Evolutionary conservation across 1,139 yeast species (phyloP).

Genomic region (Candida sp.): DNA sequence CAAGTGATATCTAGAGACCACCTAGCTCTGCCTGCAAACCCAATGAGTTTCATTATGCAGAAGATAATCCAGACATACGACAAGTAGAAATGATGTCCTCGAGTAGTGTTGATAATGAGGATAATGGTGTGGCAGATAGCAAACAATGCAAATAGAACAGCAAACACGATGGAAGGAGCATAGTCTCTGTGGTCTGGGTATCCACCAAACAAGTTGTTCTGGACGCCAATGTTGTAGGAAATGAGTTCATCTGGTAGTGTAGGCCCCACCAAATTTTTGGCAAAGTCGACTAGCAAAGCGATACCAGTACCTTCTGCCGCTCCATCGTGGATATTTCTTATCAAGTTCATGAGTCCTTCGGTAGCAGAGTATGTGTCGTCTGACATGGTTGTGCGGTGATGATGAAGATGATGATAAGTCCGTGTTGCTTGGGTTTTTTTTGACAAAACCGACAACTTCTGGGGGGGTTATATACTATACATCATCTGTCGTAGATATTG

Average conservation of each 20-base stretch:
- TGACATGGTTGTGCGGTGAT: background rate
- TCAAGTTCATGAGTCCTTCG: constrained; percentile 21
- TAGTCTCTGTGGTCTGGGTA: constrained; percentile 34
- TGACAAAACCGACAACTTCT: too few species aligned
- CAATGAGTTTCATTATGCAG: constrained; percentile 32
- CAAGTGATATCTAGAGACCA: constrained; percentile 32
- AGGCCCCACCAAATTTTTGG: constrained; percentile 26
- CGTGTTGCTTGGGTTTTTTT: background rate
- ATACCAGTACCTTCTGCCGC: constrained; percentile 30
- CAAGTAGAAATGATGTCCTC: constrained; percentile 42
- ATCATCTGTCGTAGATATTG: too few species aligned
- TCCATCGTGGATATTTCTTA: constrained; percentile 18
- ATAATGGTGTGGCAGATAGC: constrained; percentile 28
- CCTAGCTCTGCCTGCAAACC: constrained; percentile 32
- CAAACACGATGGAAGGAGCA: constrained; percentile 36
- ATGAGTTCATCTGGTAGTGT: constrained; percentile 23
- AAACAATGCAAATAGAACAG: constrained; percentile 30
- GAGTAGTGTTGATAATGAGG: constrained; percentile 31
- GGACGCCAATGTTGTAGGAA: constrained; percentile 21
- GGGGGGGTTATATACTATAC: too few species aligned
- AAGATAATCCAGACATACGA: constrained; percentile 36
- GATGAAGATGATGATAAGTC: background rate
- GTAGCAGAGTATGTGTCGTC: constrained; percentile 21
- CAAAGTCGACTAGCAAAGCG: constrained; percentile 18
- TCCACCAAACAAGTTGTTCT: constrained; percentile 37